Evolutionary conservation across 306 rosid genomes (phyloP).

Genomic region (Lathyrus sativus): DNA sequence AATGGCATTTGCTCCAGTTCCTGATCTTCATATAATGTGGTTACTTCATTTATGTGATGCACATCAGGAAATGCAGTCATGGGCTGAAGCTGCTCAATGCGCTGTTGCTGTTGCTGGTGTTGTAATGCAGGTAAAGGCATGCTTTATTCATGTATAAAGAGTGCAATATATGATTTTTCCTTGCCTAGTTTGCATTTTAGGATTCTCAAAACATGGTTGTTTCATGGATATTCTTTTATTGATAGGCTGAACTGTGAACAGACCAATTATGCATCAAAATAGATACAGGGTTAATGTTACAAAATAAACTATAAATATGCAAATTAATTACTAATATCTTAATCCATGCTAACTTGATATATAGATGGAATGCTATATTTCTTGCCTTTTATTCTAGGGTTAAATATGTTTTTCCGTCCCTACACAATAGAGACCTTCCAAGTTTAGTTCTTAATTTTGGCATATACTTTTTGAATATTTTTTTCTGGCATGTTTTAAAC

Average conservation of each 20-base stretch:
- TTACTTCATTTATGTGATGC: conserved; percentile 97
- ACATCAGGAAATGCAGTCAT: conserved; percentile 97
- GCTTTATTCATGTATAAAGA: conserved; percentile 17
- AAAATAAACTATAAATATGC: not conserved
- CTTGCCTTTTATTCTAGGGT: not conserved
- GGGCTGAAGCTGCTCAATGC: conserved; percentile 99
- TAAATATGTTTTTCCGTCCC: too few species aligned
- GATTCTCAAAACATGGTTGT: conserved; percentile 17
- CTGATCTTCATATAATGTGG: conserved; percentile 99
- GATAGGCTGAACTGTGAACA: not conserved
- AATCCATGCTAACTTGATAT: conserved; percentile 5
- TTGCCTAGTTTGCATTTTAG: conserved; percentile 1
- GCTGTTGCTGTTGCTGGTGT: conserved; percentile 98
- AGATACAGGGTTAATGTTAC: conserved; percentile 5
- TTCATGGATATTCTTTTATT: not conserved
- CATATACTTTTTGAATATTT: too few species aligned
- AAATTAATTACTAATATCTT: conserved; percentile 15
- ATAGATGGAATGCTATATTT: conserved; percentile 9
- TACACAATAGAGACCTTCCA: too few species aligned
- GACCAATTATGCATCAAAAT: conserved; percentile 5
- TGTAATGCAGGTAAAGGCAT: conserved; percentile 80
- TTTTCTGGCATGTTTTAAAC: too few species aligned
- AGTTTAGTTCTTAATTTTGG: too few species aligned
- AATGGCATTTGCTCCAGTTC: conserved; percentile 98
- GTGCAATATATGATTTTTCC: conserved; percentile 9